Evolutionary conservation across 495 filamentous ascomycete genomes (phyloP).

Genomic region (Tetracladium marchalianum): DNA sequence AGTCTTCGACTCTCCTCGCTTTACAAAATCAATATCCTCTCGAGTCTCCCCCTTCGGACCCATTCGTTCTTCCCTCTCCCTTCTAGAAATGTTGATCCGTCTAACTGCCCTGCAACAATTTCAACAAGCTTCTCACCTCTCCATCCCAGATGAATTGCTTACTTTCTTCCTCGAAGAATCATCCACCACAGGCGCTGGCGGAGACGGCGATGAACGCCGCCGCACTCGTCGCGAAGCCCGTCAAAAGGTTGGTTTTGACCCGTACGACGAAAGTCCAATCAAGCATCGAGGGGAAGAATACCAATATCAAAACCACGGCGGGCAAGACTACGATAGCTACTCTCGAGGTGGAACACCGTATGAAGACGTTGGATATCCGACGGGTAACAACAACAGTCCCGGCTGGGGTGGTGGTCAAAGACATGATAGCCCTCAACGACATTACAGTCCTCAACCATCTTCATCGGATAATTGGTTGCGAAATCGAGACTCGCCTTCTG

Average conservation of each 20-base stretch:
- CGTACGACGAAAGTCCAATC: slow-evolving; percentile 33
- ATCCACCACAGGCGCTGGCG: slow-evolving; percentile 57
- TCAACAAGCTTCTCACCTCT: slow-evolving; percentile 84
- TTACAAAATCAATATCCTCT: slow-evolving; percentile 16
- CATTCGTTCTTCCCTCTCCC: slow-evolving; percentile 77
- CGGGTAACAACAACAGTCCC: not conserved
- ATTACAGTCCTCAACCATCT: too few species aligned
- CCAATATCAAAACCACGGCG: slow-evolving; percentile 11
- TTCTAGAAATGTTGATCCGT: slow-evolving; percentile 89
- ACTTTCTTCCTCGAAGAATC: slow-evolving; percentile 90
- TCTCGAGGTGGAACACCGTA: slow-evolving; percentile 7
- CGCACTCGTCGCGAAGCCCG: slow-evolving; percentile 63
- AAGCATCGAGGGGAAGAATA: slow-evolving; percentile 16
- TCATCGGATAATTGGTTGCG: not conserved
- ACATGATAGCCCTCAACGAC: not conserved
- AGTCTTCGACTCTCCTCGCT: slow-evolving; percentile 11
- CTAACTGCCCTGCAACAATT: slow-evolving; percentile 93
- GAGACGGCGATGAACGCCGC: slow-evolving; percentile 59
- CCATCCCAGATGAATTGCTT: slow-evolving; percentile 89
- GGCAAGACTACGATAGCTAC: not conserved
- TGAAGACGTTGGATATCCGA: slow-evolving; percentile 1
- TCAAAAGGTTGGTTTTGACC: slow-evolving; percentile 80
- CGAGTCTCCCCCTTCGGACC: slow-evolving; percentile 28
- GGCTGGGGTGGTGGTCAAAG: slow-evolving; percentile 1
- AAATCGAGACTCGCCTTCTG: slow-evolving; percentile 1